phyloP scores from a whole-genome alignment of 2,329 filamentous ascomycete species.

The Fusarium coffeatum region DNA sequence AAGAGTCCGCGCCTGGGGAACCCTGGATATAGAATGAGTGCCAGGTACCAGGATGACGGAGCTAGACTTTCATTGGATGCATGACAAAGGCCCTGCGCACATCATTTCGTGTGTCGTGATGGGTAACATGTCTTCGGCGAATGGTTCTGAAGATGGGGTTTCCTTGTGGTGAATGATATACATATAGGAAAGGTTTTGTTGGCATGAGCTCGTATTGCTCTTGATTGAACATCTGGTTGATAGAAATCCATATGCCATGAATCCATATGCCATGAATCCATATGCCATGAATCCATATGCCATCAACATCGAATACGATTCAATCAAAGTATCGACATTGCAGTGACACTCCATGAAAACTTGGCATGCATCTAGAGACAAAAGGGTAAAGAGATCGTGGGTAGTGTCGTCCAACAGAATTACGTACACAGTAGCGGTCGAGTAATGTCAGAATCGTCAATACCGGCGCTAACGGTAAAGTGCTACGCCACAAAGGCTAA shows the following conservation, averaged over 20 bases:
- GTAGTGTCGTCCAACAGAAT: background rate
- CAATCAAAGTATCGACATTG: background rate
- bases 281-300: background rate
- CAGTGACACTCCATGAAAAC: background rate
- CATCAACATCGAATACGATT: background rate
- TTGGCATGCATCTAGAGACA: background rate
- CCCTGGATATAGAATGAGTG: background rate
- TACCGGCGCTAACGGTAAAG: background rate
- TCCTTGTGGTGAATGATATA: background rate
- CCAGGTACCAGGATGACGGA: background rate
- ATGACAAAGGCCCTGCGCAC: background rate
- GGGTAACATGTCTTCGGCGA: background rate
- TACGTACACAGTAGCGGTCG: background rate
- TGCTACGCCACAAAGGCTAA: background rate
- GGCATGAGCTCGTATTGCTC: background rate
- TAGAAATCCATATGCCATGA: background rate
- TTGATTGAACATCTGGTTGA: background rate
- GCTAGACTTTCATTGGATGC: background rate
- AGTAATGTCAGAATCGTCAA: background rate
- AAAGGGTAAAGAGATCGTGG: background rate
- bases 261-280: background rate
- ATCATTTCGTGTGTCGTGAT: background rate
- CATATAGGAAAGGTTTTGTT: background rate
- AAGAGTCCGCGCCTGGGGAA: conserved; percentile 17
- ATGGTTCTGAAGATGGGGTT: background rate